Evolutionary conservation across 345 rosid genomes (phyloP).

Genomic region (Brassica nigra): DNA sequence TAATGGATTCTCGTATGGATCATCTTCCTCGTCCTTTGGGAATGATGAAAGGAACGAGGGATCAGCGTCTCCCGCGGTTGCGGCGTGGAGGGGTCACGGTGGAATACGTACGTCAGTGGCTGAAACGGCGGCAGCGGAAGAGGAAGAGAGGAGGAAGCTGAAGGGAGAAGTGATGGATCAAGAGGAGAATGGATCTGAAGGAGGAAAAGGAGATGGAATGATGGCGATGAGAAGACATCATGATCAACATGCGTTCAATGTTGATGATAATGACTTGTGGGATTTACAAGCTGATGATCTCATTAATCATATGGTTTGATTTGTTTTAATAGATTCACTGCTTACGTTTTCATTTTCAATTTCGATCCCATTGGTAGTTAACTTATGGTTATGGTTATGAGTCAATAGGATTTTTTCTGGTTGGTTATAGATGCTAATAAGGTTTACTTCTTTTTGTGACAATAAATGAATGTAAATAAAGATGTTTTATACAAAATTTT

Average conservation of each 20-base stretch:
- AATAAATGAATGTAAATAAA: background rate
- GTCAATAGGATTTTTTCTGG: background rate
- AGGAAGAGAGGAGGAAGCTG: slow-evolving; percentile 42
- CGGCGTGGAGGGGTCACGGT: slow-evolving; percentile 41
- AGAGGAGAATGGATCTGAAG: slow-evolving; percentile 57
- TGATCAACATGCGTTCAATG: slow-evolving; percentile 52
- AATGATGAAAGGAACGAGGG: slow-evolving; percentile 43
- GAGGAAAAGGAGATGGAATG: slow-evolving; percentile 52
- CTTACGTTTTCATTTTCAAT: background rate
- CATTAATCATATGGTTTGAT: slow-evolving; percentile 59
- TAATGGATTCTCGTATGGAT: slow-evolving; percentile 41
- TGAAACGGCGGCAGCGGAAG: slow-evolving; percentile 36
- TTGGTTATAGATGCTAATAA: background rate
- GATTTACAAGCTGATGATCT: slow-evolving; percentile 78
- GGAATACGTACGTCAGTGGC: slow-evolving; percentile 35
- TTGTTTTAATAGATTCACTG: slow-evolving; percentile 8
- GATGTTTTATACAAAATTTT: background rate
- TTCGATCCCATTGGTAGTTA: background rate
- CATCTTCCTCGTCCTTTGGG: slow-evolving; percentile 41
- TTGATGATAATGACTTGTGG: slow-evolving; percentile 86
- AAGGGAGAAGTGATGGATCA: slow-evolving; percentile 62
- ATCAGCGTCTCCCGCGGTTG: slow-evolving; percentile 34
- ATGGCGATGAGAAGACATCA: slow-evolving; percentile 33
- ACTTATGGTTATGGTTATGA: background rate
- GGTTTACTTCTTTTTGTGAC: background rate